A percentile compares a stretch with the other conserved stretches of the same genome.
These are phyloP conservation scores for Ramaria sp. DNA, from an alignment of 768 basidiomycete genomes.

Conservation along the genomic window DNA sequence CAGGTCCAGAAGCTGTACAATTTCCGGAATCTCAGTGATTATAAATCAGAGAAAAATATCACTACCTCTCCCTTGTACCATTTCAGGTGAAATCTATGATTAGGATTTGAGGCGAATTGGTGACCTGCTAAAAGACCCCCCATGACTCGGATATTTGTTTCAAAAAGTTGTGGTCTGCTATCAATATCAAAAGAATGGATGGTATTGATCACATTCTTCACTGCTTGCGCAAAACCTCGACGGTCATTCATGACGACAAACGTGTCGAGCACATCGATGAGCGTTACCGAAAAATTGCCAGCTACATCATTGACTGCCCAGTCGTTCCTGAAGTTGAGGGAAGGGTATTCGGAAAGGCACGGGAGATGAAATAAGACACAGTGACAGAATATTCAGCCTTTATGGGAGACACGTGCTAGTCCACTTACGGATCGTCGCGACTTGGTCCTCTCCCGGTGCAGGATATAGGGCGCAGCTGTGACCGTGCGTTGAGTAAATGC, in stretches of 20 bases:
- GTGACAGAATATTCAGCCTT: background rate
- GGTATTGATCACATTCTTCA: conserved; percentile 68
- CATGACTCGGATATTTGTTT: conserved; percentile 89
- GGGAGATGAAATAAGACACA: conserved; percentile 10
- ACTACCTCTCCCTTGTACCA: conserved; percentile 71
- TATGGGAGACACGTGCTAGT: background rate
- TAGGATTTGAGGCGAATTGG: conserved; percentile 58
- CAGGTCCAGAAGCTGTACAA: conserved; percentile 42
- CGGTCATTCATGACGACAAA: conserved; percentile 80
- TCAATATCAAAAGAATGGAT: conserved; percentile 82
- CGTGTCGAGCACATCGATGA: conserved; percentile 78
- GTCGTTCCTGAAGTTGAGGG: conserved; percentile 39
- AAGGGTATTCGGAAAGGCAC: background rate
- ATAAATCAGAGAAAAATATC: background rate
- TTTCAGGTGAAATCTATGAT: conserved; percentile 60
- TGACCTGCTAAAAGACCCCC: conserved; percentile 86
- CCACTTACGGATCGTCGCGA: conserved; percentile 67
- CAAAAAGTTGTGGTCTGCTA: conserved; percentile 96
- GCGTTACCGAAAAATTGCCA: conserved; percentile 83
- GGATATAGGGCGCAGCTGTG: conserved; percentile 75
- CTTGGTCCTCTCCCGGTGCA: conserved; percentile 85
- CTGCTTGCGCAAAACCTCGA: conserved; percentile 71
- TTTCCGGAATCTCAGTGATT: background rate
- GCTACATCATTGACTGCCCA: conserved; percentile 84
- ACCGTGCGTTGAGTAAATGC: conserved; percentile 7